Conservation (phyloP, 768 basidiomycete genomes). For the Phaeolepiota aurea region DNA sequence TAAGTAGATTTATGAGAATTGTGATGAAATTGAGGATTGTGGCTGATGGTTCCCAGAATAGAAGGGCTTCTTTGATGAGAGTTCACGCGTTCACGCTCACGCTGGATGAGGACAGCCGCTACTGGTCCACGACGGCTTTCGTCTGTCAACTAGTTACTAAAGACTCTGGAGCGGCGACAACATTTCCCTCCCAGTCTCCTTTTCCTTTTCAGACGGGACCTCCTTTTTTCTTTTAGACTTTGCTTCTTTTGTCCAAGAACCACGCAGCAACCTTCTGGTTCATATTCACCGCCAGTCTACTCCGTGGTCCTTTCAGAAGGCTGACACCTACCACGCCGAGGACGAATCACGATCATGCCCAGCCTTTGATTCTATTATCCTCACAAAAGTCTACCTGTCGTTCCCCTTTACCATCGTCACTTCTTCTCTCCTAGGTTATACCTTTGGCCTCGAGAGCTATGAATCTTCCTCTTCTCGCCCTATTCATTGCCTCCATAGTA, state of each 20-base stretch:
- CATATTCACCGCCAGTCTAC: background rate
- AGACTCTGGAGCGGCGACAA: too few relatives aligned
- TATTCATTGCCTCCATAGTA: constrained; percentile 11
- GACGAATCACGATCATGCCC: background rate
- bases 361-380: background rate
- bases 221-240: background rate
- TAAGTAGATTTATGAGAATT: too few relatives aligned
- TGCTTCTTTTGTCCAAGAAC: background rate
- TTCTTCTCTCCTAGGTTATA: background rate
- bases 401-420: background rate
- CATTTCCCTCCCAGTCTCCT: too few relatives aligned
- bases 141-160: too few relatives aligned
- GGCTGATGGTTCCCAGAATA: too few relatives aligned
- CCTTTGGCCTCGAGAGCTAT: background rate
- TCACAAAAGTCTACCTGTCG: background rate
- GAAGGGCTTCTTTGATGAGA: too few relatives aligned
- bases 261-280: background rate
- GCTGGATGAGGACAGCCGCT: too few relatives aligned
- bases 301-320: background rate
- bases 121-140: too few relatives aligned
- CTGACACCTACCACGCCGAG: background rate
- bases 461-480: constrained; percentile 1
- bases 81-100: too few relatives aligned
- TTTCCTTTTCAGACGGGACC: too few relatives aligned
- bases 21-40: too few relatives aligned